phyloP scores from a whole-genome alignment of 768 basidiomycete species.

The Leccinum boreale region DNA sequence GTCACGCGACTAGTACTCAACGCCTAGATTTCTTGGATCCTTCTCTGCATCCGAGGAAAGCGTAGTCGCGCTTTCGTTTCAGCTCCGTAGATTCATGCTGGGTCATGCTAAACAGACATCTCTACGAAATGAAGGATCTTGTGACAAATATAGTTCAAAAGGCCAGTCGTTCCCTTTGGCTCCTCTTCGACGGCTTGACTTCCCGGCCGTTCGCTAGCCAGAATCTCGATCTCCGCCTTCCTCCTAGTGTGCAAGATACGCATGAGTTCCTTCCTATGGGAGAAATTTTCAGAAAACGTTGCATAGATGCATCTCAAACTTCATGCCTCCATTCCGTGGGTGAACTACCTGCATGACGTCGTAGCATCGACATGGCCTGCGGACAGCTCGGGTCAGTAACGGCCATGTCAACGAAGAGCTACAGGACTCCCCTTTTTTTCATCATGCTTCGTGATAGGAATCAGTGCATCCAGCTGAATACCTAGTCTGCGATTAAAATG shows the following conservation, averaged over 20 bases:
- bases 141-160: slow-evolving; percentile 28
- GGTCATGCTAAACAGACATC: slow-evolving; percentile 17
- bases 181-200: slow-evolving; percentile 3
- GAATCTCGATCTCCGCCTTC: slow-evolving; percentile 90
- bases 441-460: slow-evolving; percentile 70
- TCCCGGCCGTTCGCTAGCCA: slow-evolving; percentile 27
- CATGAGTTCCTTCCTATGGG: slow-evolving; percentile 69
- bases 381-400: not conserved
- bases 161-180: slow-evolving; percentile 11
- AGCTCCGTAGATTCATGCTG: not conserved
- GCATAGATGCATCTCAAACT: slow-evolving; percentile 1
- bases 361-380: slow-evolving; percentile 66
- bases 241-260: slow-evolving; percentile 77
- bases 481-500: slow-evolving; percentile 44
- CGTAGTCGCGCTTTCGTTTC: not conserved
- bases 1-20: too few relatives aligned
- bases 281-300: slow-evolving; percentile 2
- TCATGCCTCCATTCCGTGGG: slow-evolving; percentile 68
- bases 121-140: slow-evolving; percentile 26
- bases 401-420: not conserved
- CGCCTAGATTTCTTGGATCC: too few relatives aligned
- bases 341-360: slow-evolving; percentile 36
- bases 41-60: too few relatives aligned
- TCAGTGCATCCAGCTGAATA: slow-evolving; percentile 54
- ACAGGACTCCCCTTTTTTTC: slow-evolving; percentile 60